Evolutionary conservation across 2,329 filamentous ascomycete genomes (phyloP).

Genomic region (Diplodia intermedia): DNA sequence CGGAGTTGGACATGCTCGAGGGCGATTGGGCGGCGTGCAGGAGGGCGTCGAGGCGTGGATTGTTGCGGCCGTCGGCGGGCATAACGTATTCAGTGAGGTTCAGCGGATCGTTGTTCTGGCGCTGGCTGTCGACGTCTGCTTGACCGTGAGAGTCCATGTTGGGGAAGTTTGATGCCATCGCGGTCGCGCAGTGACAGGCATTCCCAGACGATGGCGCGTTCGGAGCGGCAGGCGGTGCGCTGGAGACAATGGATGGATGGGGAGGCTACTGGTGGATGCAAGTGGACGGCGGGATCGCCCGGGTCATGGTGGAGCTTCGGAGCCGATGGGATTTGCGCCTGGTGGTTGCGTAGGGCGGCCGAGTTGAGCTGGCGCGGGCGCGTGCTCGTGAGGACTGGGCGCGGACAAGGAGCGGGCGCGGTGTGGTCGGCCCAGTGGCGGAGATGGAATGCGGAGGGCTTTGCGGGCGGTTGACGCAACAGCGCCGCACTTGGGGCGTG

Average conservation of each 20-base stretch:
- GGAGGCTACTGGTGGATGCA: neutral
- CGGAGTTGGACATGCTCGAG: conserved; percentile 37
- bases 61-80: conserved; percentile 39
- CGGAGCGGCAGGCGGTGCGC: conserved; percentile 1
- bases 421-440: conserved; percentile 12
- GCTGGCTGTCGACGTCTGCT: conserved; percentile 23
- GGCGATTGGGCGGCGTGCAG: conserved; percentile 35
- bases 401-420: neutral
- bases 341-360: neutral
- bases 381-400: neutral
- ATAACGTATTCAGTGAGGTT: conserved; percentile 47
- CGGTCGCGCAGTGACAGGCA: conserved; percentile 30
- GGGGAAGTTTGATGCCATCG: conserved; percentile 42
- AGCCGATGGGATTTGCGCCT: neutral
- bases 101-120: conserved; percentile 44
- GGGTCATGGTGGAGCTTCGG: conserved; percentile 23
- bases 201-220: conserved; percentile 11
- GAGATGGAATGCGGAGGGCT: conserved; percentile 24
- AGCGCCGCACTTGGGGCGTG: conserved; percentile 17
- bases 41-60: conserved; percentile 36
- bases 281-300: conserved; percentile 3
- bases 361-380: neutral
- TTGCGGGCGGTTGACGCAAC: conserved; percentile 31
- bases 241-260: neutral
- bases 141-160: conserved; percentile 38